Percentiles rank a stretch among this genome's conserved stretches.
These are phyloP conservation scores for Zymoseptoria tritici DNA, from an alignment of 2,329 filamentous ascomycete species.

Conservation along the genomic window DNA sequence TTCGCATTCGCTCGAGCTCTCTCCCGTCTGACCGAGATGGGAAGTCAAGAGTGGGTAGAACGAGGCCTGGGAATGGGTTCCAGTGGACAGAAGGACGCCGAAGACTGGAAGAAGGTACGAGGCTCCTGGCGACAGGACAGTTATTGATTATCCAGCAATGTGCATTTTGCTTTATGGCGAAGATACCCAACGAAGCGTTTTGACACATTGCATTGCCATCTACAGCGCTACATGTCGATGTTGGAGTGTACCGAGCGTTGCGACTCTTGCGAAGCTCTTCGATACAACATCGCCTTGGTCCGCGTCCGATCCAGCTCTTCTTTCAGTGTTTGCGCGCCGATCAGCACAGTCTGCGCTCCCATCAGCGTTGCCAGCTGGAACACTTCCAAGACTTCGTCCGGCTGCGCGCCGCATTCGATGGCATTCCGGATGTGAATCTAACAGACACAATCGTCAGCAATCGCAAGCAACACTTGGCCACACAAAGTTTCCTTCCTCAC, in stretches of 20 bases:
- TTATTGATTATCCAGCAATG: slow-evolving; percentile 7
- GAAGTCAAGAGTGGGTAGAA: slow-evolving; percentile 90
- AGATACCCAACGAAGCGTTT: background rate
- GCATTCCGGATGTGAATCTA: slow-evolving; percentile 43
- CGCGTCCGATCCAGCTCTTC: background rate
- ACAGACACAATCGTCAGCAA: background rate
- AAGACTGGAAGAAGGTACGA: slow-evolving; percentile 58
- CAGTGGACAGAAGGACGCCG: slow-evolving; percentile 58
- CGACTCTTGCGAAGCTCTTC: background rate
- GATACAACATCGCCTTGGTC: background rate
- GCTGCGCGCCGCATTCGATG: slow-evolving; percentile 38
- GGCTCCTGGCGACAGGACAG: slow-evolving; percentile 62
- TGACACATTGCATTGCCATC: background rate
- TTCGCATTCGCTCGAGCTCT: slow-evolving; percentile 92
- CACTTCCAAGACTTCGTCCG: slow-evolving; percentile 44
- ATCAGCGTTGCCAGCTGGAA: slow-evolving; percentile 38
- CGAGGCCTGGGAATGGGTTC: slow-evolving; percentile 59
- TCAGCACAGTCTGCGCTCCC: slow-evolving; percentile 13
- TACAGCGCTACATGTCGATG: background rate
- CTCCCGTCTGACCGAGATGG: slow-evolving; percentile 83
- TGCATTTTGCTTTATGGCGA: background rate
- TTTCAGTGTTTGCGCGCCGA: background rate
- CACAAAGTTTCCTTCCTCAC: background rate
- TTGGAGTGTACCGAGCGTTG: background rate
- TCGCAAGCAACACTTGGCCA: background rate